Evolutionary conservation across 2,329 filamentous ascomycete genomes (phyloP).

Genomic region (Penicillium sp.): DNA sequence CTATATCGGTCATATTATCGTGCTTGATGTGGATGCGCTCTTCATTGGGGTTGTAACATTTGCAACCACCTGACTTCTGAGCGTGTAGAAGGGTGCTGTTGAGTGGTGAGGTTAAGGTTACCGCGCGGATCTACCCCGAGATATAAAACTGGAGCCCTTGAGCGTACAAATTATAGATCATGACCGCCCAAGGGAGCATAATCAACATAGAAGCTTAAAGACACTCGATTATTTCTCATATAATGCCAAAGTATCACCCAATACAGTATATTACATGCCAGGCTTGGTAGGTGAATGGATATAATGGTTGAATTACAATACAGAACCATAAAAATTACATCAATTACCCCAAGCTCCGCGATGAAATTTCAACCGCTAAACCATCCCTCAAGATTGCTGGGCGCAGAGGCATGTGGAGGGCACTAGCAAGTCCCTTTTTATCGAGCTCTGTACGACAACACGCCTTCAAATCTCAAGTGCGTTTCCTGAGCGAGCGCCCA

Average conservation of each 20-base stretch:
- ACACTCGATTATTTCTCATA: too few relatives aligned
- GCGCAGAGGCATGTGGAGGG: conserved; percentile 32
- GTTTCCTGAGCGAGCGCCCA: conserved; percentile 13
- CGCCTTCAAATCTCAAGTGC: conserved; percentile 7
- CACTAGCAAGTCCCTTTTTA: conserved; percentile 13
- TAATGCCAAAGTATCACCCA: not conserved
- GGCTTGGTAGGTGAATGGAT: not conserved
- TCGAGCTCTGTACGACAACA: conserved; percentile 12
- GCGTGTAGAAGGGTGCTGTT: not conserved
- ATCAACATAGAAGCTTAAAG: not conserved
- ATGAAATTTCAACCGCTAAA: conserved; percentile 8
- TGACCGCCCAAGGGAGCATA: not conserved
- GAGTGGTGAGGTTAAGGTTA: not conserved
- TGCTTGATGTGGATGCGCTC: not conserved
- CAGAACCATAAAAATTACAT: conserved; percentile 4
- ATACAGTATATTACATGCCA: not conserved
- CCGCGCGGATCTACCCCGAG: not conserved
- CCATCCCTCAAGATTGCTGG: conserved; percentile 1
- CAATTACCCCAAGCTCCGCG: conserved; percentile 8
- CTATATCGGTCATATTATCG: conserved; percentile 8
- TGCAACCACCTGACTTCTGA: not conserved
- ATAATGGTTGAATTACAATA: not conserved
- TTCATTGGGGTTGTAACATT: not conserved
- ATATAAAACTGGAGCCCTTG: conserved; percentile 2
- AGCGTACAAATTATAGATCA: not conserved